Conservation (phyloP, 768 basidiomycete genomes). For the Gautieria morchelliformis region DNA sequence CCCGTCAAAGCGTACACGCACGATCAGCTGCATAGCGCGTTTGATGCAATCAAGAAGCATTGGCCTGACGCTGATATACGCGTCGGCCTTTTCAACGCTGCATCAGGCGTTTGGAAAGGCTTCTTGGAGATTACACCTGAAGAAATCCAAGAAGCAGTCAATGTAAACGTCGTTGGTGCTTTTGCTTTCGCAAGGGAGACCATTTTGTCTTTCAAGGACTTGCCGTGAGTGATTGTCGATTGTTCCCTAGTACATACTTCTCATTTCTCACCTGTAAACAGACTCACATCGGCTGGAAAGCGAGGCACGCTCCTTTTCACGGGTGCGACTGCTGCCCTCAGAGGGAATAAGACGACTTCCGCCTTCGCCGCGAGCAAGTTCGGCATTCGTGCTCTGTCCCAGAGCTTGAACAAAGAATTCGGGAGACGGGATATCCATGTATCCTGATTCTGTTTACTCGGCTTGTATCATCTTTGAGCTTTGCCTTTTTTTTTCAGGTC, state of each 20-base stretch:
- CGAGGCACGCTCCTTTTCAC: constrained; percentile 63
- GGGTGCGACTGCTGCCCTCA: constrained; percentile 58
- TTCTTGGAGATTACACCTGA: constrained; percentile 56
- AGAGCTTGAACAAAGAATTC: constrained; percentile 69
- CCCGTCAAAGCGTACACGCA: constrained; percentile 34
- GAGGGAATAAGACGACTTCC: constrained; percentile 55
- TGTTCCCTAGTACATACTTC: not conserved
- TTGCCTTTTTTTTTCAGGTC: constrained; percentile 8
- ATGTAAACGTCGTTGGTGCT: constrained; percentile 46
- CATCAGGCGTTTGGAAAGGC: constrained; percentile 47
- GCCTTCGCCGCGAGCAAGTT: constrained; percentile 58
- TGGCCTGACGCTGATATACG: constrained; percentile 42
- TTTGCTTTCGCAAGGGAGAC: constrained; percentile 57
- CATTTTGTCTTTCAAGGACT: constrained; percentile 43
- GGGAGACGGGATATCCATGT: constrained; percentile 68
- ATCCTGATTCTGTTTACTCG: not conserved
- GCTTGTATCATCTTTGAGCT: too few species aligned
- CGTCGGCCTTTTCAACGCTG: constrained; percentile 58
- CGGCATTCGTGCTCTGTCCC: constrained; percentile 51
- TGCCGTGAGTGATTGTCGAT: constrained; percentile 6
- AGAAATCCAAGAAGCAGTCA: constrained; percentile 41
- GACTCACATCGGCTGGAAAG: constrained; percentile 32
- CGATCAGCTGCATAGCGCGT: constrained; percentile 31
- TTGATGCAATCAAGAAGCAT: constrained; percentile 40
- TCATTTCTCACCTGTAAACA: not conserved